These are phyloP conservation scores for Plantago coronopus DNA, from an alignment of 305 asterid genomes.

Conservation along the genomic window DNA sequence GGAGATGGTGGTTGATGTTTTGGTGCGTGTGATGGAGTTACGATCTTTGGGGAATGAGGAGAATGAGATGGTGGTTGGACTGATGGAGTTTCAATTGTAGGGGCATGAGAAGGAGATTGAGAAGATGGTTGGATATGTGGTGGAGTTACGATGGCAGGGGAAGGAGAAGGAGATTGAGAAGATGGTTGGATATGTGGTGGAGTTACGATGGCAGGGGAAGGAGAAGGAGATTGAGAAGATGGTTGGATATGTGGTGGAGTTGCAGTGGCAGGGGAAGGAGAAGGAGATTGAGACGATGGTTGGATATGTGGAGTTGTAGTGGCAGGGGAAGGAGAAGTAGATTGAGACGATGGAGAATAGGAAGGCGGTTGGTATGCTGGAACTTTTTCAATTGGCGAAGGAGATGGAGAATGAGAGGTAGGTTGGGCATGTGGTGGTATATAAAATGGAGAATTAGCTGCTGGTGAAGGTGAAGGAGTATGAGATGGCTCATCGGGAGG, in stretches of 20 bases:
- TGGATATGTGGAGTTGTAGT: too few species aligned
- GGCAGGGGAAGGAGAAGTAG: slow-evolving; percentile 4
- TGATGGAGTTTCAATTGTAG: too few species aligned
- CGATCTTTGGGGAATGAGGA: background rate
- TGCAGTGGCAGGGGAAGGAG: slow-evolving; percentile 2
- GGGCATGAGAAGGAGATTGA: background rate
- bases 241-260: slow-evolving; percentile 3
- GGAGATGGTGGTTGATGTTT: background rate
- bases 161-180: background rate
- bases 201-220: too few species aligned
- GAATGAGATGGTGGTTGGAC: too few species aligned
- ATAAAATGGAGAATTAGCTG: slow-evolving; percentile 4
- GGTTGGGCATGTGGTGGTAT: slow-evolving; percentile 18
- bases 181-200: slow-evolving; percentile 7
- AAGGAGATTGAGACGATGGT: slow-evolving; percentile 6
- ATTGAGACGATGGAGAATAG: background rate
- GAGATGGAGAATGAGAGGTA: slow-evolving; percentile 2
- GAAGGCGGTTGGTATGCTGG: slow-evolving; percentile 8
- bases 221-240: slow-evolving; percentile 7
- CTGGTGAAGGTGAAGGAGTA: slow-evolving; percentile 8
- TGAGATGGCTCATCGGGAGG: slow-evolving; percentile 8
- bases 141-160: too few species aligned
- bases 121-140: slow-evolving; percentile 8
- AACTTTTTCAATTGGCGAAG: slow-evolving; percentile 15
- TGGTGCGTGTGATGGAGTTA: background rate